These are phyloP conservation scores for Trichoderma polysporum DNA, from an alignment of 2,329 filamentous ascomycete genomes.

Conservation along the genomic window DNA sequence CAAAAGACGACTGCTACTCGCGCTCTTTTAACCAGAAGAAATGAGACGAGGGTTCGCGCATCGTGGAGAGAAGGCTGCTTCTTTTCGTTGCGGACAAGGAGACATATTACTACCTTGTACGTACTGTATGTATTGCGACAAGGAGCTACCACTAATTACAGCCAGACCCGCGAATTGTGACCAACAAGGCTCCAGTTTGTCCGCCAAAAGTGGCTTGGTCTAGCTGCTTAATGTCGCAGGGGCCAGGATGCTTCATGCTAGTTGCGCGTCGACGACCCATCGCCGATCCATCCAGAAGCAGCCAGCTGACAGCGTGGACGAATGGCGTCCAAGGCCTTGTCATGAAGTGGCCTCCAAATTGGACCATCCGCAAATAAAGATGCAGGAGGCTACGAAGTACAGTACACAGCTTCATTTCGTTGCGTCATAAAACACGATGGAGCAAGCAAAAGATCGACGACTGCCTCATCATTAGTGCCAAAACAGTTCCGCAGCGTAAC, in stretches of 20 bases:
- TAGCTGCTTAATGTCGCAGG: slow-evolving; percentile 19
- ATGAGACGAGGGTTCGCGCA: slow-evolving; percentile 14
- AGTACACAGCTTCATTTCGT: neutral
- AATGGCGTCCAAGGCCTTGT: slow-evolving; percentile 10
- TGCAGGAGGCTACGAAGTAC: neutral
- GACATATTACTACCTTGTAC: neutral
- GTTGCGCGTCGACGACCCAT: slow-evolving; percentile 17
- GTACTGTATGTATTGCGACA: slow-evolving; percentile 15
- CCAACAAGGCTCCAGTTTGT: slow-evolving; percentile 16
- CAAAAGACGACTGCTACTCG: slow-evolving; percentile 3
- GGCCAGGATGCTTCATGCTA: slow-evolving; percentile 16
- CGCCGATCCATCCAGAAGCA: slow-evolving; percentile 13
- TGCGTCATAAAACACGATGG: slow-evolving; percentile 13
- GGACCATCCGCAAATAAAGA: neutral
- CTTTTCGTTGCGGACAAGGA: slow-evolving; percentile 13
- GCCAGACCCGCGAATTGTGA: slow-evolving; percentile 19
- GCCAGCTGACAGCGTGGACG: slow-evolving; percentile 8
- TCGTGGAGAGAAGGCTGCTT: slow-evolving; percentile 13
- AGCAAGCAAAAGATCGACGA: slow-evolving; percentile 12
- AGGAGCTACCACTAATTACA: slow-evolving; percentile 21
- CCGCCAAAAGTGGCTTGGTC: slow-evolving; percentile 16
- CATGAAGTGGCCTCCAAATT: neutral
- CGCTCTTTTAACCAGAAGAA: slow-evolving; percentile 8
- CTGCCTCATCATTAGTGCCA: slow-evolving; percentile 6
- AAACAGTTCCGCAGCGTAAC: neutral